phyloP scores from a whole-genome alignment of 257 asterid species.

The Nicotiana knightiana region DNA sequence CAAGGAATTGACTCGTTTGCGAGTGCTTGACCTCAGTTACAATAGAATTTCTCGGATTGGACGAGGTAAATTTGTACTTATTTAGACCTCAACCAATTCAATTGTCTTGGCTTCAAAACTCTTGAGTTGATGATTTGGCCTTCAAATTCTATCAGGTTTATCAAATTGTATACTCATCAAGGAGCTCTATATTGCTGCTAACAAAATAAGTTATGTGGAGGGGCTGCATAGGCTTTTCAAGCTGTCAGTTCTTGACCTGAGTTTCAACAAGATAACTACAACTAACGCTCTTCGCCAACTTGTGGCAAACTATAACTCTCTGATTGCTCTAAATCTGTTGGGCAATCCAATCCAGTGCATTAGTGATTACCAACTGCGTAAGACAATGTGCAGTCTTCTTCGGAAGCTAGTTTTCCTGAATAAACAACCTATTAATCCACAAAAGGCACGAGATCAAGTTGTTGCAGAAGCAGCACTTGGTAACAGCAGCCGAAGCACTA shows the following conservation, averaged over 20 bases:
- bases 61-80: conserved; percentile 36
- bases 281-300: conserved; percentile 73
- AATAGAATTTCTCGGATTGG: conserved; percentile 66
- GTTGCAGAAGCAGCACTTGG: conserved; percentile 57
- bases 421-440: conserved; percentile 51
- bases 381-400: conserved; percentile 50
- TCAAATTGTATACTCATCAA: conserved; percentile 55
- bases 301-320: conserved; percentile 61
- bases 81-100: neutral
- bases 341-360: conserved; percentile 70
- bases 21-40: conserved; percentile 79
- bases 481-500: conserved; percentile 22
- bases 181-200: conserved; percentile 70
- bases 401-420: conserved; percentile 58
- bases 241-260: conserved; percentile 61
- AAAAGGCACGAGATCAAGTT: conserved; percentile 56
- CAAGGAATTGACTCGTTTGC: conserved; percentile 55
- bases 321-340: conserved; percentile 53
- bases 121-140: neutral
- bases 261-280: conserved; percentile 74
- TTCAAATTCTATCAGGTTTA: conserved; percentile 37
- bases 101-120: neutral
- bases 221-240: conserved; percentile 77
- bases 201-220: conserved; percentile 70
- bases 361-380: conserved; percentile 53